A percentile compares a stretch with the other conserved stretches of the same genome.
These are phyloP conservation scores for Lumnitzera littorea DNA, from an alignment of 345 rosid genomes.

Conservation along the genomic window DNA sequence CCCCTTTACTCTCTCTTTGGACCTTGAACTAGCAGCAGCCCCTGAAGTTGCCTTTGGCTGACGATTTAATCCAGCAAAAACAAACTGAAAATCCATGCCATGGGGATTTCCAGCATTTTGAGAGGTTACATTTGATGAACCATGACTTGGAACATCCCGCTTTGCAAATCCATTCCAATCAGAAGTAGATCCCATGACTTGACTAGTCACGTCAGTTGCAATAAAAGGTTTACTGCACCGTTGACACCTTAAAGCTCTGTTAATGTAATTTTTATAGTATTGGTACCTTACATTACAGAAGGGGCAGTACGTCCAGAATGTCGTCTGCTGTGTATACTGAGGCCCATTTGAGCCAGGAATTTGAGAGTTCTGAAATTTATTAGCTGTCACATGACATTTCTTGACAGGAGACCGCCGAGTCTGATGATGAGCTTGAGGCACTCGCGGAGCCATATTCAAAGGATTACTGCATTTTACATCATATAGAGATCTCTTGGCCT, in stretches of 20 bases:
- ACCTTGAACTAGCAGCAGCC: conserved; percentile 16
- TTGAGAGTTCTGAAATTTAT: conserved; percentile 14
- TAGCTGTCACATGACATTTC: conserved; percentile 19
- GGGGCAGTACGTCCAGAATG: conserved; percentile 68
- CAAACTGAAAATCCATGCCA: conserved; percentile 10
- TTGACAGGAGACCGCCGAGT: conserved; percentile 19
- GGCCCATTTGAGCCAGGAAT: conserved; percentile 11
- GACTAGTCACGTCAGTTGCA: conserved; percentile 37
- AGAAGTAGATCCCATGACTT: conserved; percentile 20
- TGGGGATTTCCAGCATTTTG: conserved; percentile 24
- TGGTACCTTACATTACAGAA: conserved; percentile 41
- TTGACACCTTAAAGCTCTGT: conserved; percentile 44
- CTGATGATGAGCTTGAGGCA: conserved; percentile 19
- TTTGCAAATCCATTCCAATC: conserved; percentile 16
- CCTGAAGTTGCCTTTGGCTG: conserved; percentile 16
- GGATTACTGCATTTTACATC: conserved; percentile 42
- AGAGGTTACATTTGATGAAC: conserved; percentile 21
- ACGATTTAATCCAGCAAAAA: conserved; percentile 10
- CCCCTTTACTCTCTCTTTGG: conserved; percentile 26
- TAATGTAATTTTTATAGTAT: conserved; percentile 24
- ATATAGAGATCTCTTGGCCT: conserved; percentile 33
- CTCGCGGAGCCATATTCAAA: conserved; percentile 17
- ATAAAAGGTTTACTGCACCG: conserved; percentile 37
- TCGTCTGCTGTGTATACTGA: conserved; percentile 21
- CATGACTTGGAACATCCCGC: conserved; percentile 27